phyloP scores from a whole-genome alignment of 441 rosid genomes.

The Eutrema salsugineum region DNA sequence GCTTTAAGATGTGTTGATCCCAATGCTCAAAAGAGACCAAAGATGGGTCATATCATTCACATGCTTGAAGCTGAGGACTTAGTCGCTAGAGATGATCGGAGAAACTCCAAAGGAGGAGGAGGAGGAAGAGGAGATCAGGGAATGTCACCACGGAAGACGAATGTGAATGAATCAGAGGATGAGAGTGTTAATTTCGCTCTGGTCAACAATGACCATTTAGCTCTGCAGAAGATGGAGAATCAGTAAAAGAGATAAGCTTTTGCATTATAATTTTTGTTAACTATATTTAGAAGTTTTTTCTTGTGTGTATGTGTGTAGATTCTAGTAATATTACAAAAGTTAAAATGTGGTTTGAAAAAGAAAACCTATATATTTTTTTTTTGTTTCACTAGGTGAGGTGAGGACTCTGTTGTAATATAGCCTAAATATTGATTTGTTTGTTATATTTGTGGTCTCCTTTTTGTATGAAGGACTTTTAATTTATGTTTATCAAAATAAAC shows the following conservation, averaged over 20 bases:
- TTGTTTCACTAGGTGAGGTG: neutral
- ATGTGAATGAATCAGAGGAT: constrained; percentile 17
- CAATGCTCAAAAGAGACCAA: constrained; percentile 83
- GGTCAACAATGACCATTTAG: constrained; percentile 32
- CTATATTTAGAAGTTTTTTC: neutral
- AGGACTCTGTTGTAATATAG: constrained; percentile 16
- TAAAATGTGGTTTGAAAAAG: neutral
- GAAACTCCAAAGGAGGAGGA: constrained; percentile 28
- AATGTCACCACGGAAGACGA: constrained; percentile 13
- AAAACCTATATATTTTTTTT: neutral
- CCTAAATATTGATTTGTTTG: neutral
- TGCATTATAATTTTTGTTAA: constrained; percentile 21
- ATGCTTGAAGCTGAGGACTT: constrained; percentile 93
- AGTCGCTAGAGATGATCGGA: constrained; percentile 55
- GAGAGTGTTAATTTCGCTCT: constrained; percentile 27
- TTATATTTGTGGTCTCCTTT: neutral
- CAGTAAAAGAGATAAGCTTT: constrained; percentile 2
- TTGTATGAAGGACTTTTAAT: neutral
- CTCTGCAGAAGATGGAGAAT: constrained; percentile 20
- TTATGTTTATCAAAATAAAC: neutral
- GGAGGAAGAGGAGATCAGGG: constrained; percentile 12
- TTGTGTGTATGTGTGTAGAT: constrained; percentile 16
- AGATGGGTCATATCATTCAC: constrained; percentile 92
- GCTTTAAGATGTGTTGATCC: constrained; percentile 94
- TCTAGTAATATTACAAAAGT: constrained; percentile 2